These are phyloP conservation scores for Arthroderma sp. DNA, from an alignment of 2,329 filamentous ascomycete species.

Conservation along the genomic window DNA sequence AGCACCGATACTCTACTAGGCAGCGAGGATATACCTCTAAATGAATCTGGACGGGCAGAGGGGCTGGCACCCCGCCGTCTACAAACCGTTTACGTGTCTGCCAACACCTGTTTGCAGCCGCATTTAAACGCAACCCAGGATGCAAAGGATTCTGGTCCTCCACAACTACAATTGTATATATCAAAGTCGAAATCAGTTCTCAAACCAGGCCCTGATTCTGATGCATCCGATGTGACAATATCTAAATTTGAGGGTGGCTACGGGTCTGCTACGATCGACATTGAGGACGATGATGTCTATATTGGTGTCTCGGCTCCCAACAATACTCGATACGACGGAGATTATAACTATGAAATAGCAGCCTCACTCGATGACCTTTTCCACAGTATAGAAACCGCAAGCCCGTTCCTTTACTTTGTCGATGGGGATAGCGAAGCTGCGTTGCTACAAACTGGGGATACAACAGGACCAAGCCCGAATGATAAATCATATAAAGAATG, in stretches of 20 bases:
- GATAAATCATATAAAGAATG: slow-evolving; percentile 39
- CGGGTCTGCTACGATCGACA: slow-evolving; percentile 47
- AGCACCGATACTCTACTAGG: slow-evolving; percentile 2
- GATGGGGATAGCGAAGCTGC: slow-evolving; percentile 73
- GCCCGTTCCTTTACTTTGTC: slow-evolving; percentile 57
- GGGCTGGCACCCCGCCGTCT: slow-evolving; percentile 20
- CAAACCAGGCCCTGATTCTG: slow-evolving; percentile 49
- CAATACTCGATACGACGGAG: slow-evolving; percentile 47
- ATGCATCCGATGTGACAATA: slow-evolving; percentile 28
- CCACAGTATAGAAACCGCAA: slow-evolving; percentile 43
- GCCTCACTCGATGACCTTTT: slow-evolving; percentile 69
- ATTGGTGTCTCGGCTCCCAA: slow-evolving; percentile 62
- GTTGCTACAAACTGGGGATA: slow-evolving; percentile 63
- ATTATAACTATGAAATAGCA: slow-evolving; percentile 70
- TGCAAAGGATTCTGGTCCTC: slow-evolving; percentile 35
- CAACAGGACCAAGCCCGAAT: slow-evolving; percentile 42
- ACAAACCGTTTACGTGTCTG: slow-evolving; percentile 59
- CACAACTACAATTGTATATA: slow-evolving; percentile 67
- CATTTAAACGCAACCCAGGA: slow-evolving; percentile 37
- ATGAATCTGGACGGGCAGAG: slow-evolving; percentile 6
- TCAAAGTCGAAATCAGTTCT: slow-evolving; percentile 53
- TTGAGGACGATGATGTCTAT: slow-evolving; percentile 57
- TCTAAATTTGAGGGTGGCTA: slow-evolving; percentile 55
- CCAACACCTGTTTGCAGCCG: slow-evolving; percentile 77
- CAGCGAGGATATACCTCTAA: slow-evolving; percentile 3